Conservation (phyloP, 306 rosid species). For the Pyrus pyrifolia region DNA sequence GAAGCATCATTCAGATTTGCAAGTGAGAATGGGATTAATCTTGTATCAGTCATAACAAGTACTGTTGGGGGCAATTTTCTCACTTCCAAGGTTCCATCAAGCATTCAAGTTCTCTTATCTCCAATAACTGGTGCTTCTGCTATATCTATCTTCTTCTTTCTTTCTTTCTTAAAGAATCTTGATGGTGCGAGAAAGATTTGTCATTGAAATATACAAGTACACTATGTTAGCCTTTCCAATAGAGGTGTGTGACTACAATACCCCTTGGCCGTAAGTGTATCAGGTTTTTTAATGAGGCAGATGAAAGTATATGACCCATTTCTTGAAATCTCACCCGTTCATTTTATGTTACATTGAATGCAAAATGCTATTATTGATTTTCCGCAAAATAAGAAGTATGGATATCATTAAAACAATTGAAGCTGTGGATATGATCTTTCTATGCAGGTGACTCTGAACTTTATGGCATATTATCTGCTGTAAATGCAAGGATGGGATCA, state of each 20-base stretch:
- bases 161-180: not conserved
- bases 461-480: conserved; percentile 46
- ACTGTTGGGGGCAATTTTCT: conserved; percentile 77
- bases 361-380: no score
- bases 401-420: not conserved
- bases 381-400: not conserved
- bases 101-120: conserved; percentile 62
- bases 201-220: not conserved
- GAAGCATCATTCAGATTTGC: conserved; percentile 72
- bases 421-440: conserved; percentile 3
- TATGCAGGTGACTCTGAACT: conserved; percentile 43
- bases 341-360: not conserved
- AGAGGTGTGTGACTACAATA: no score
- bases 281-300: no score
- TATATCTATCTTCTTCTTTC: not conserved
- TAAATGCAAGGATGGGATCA: conserved; percentile 79
- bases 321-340: no score
- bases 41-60: conserved; percentile 60
- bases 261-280: not conserved
- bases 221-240: not conserved
- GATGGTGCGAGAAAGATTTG: not conserved
- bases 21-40: conserved; percentile 49
- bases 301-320: not conserved
- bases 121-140: conserved; percentile 51
- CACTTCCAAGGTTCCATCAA: conserved; percentile 53